Conservation (phyloP, 129 eudicot species). For the Tagetes patula region DNA sequence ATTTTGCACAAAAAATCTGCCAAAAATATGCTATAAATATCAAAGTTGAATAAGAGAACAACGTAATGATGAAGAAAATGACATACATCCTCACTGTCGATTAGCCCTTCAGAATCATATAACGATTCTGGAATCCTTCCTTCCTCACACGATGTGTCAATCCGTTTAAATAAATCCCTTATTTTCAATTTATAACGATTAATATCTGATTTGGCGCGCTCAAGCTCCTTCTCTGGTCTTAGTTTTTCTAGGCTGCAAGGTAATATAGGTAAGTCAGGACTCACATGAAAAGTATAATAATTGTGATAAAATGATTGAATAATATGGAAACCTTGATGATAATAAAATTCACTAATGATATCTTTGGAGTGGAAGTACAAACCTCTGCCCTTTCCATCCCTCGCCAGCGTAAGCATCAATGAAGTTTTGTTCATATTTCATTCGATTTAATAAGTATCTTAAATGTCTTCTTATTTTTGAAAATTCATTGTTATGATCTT, state of each 20-base stretch:
- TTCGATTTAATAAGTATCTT: slow-evolving; percentile 63
- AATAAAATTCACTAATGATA: not conserved
- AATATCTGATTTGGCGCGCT: slow-evolving; percentile 78
- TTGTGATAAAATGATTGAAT: not conserved
- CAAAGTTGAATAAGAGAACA: slow-evolving; percentile 2
- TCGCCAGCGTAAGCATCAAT: slow-evolving; percentile 92
- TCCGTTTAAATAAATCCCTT: slow-evolving; percentile 71
- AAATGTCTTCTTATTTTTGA: slow-evolving; percentile 60
- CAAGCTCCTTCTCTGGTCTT: slow-evolving; percentile 96
- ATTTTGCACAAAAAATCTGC: slow-evolving; percentile 96
- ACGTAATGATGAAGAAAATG: not conserved
- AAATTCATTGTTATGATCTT: slow-evolving; percentile 51
- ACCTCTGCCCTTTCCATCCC: slow-evolving; percentile 99
- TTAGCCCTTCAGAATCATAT: slow-evolving; percentile 76
- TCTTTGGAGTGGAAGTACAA: slow-evolving; percentile 16
- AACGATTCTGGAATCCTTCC: slow-evolving; percentile 81
- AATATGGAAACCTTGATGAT: not conserved
- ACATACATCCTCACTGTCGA: slow-evolving; percentile 97
- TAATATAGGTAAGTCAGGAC: not conserved
- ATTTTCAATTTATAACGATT: slow-evolving; percentile 73
- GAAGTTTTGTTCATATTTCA: slow-evolving; percentile 66
- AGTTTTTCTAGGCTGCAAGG: slow-evolving; percentile 76
- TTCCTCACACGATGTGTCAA: slow-evolving; percentile 56
- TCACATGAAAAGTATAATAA: slow-evolving; percentile 14
- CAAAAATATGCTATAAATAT: slow-evolving; percentile 14